Evolutionary conservation across 2,329 filamentous ascomycete genomes (phyloP).

Genomic region (Camptophora hylomeconis): DNA sequence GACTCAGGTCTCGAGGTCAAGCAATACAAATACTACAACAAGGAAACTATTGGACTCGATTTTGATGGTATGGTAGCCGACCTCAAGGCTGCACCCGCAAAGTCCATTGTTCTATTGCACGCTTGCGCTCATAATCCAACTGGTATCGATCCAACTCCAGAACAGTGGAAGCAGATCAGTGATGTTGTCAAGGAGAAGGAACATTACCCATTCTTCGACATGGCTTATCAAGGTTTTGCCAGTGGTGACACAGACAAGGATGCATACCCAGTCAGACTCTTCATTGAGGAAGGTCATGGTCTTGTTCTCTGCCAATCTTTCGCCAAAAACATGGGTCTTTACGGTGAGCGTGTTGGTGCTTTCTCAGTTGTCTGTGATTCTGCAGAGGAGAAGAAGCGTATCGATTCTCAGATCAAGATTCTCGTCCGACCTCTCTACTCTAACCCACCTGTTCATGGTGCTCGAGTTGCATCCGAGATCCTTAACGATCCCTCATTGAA

Average conservation of each 20-base stretch:
- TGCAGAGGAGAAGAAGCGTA: constrained; percentile 81
- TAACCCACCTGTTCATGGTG: constrained; percentile 93
- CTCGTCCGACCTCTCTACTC: constrained; percentile 94
- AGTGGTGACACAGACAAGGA: constrained; percentile 84
- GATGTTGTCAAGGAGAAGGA: constrained; percentile 70
- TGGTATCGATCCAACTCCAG: constrained; percentile 79
- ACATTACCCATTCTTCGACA: constrained; percentile 96
- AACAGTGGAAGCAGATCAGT: constrained; percentile 89
- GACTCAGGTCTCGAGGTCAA: constrained; percentile 83
- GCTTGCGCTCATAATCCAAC: constrained; percentile 98
- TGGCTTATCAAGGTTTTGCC: constrained; percentile 98
- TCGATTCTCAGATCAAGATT: constrained; percentile 98
- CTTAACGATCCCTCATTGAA: constrained; percentile 74
- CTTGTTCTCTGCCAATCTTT: constrained; percentile 85
- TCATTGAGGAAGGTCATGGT: constrained; percentile 82
- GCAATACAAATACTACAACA: constrained; percentile 98
- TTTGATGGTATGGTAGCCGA: constrained; percentile 87
- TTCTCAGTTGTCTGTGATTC: constrained; percentile 85
- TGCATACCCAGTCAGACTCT: constrained; percentile 85
- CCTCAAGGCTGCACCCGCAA: constrained; percentile 74
- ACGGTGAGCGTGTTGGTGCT: constrained; percentile 93
- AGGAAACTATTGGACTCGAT: constrained; percentile 94
- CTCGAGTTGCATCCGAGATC: constrained; percentile 84
- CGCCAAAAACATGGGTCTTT: constrained; percentile 99
- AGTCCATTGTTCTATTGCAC: constrained; percentile 85